Evolutionary conservation across 305 asterid species (phyloP).

Genomic region (Rubia tinctorum): DNA sequence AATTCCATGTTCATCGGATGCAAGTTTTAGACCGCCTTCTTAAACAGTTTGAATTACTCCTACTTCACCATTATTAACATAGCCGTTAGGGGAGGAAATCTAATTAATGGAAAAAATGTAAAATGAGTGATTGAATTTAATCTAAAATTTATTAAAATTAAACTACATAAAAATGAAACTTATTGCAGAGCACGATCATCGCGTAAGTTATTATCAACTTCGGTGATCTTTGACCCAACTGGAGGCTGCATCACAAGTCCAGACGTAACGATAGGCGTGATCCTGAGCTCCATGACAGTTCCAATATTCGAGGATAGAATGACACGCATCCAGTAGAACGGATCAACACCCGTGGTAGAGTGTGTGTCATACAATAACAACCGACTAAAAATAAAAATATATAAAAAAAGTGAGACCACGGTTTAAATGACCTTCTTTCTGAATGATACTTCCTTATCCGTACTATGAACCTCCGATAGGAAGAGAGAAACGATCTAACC

Average conservation of each 20-base stretch:
- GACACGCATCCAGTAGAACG: slow-evolving; percentile 96
- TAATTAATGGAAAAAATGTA: too few species aligned
- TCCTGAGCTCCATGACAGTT: slow-evolving; percentile 90
- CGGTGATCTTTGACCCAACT: slow-evolving; percentile 78
- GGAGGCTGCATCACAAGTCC: slow-evolving; percentile 78
- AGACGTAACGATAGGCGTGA: slow-evolving; percentile 84
- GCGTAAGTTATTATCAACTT: slow-evolving; percentile 79
- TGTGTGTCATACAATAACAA: slow-evolving; percentile 84
- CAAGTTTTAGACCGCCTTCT: too few species aligned
- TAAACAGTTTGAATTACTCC: too few species aligned
- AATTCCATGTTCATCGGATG: too few species aligned
- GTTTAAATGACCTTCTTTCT: slow-evolving; percentile 86
- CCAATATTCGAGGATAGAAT: slow-evolving; percentile 90
- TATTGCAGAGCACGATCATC: slow-evolving; percentile 88
- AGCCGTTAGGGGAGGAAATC: too few species aligned
- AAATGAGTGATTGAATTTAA: too few species aligned
- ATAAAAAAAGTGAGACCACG: slow-evolving; percentile 71
- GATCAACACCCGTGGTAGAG: slow-evolving; percentile 91
- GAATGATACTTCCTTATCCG: slow-evolving; percentile 78
- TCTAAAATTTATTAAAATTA: too few species aligned
- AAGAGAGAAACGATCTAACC: slow-evolving; percentile 85
- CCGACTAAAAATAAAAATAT: slow-evolving; percentile 88
- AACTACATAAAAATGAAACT: slow-evolving; percentile 31
- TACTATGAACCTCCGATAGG: slow-evolving; percentile 84
- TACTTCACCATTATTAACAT: too few species aligned